Evolutionary conservation across 2,329 filamentous ascomycete species (phyloP), one percentile per base, ranked within the genome.

Genomic region (Aspergillus versicolor): DNA sequence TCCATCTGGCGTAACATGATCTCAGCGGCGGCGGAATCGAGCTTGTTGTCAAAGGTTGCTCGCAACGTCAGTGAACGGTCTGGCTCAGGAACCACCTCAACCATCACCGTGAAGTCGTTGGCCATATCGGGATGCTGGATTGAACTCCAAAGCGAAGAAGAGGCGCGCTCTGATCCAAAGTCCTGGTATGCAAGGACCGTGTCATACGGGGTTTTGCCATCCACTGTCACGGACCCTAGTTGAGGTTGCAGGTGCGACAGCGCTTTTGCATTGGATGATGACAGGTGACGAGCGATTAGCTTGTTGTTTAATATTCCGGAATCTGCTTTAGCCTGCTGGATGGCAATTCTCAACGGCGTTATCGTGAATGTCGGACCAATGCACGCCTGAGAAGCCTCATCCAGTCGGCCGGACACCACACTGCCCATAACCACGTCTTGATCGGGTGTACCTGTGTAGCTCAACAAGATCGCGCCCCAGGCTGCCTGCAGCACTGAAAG

Each of bases 311-410:
- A 62, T 42, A 30, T 41, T 21, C 37, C 62, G 34, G 19, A 54
- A 37, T 6, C 49, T 48, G 30, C 54, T 7, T 51, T 48, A 1
- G 71, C 59, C 13, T 62, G 50, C 1, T 57, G 46, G 4, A 69
- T 38, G 9, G 67, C 52, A 3, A 75, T 63, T 17, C 72, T 65
- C n/a, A 68, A 62, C 2, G 72, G 73, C 17, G 74, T 63, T 32
- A 68, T 69, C 7, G 71, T 72, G 51, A 75, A 73, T 2, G 68
- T 73, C 5, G 70, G 72, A 1, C 72, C 73, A 48, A 73, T 59
- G 22, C 67, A 69, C 3, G 55, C 44, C 55, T 65, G 66, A 0
- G 67, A 70, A 15, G 62, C 61, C 4, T 54, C 32, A 5, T 65
- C 65, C 24, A 69, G 59, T 34, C 69, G 61, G 15, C 68, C 71